Evolutionary conservation across 345 rosid species (phyloP), one percentile per base, ranked within the genome.

Genomic region (Theobroma cacao): DNA sequence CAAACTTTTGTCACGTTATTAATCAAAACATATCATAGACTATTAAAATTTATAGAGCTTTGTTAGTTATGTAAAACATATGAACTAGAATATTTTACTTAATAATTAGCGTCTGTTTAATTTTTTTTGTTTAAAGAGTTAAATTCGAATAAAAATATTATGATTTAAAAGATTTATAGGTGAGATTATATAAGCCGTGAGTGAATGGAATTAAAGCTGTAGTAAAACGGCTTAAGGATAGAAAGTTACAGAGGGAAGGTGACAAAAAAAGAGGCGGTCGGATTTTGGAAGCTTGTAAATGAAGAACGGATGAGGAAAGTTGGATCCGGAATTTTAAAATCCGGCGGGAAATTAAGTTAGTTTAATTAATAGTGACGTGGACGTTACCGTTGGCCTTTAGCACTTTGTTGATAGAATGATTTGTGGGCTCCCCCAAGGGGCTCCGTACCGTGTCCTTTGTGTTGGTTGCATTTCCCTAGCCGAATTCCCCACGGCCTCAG

Each of bases 261-360:
- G 84, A 85, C 91, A 79, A 78, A 81, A 30, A 47, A 61, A 31
- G 78, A 79, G 89, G 85, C 89, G 87, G 88, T 82, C 87, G 43
- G 72, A 18, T 30, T 78, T 87, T 86, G 91, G 69, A 86, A 26
- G 63, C 31, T 83, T 75, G 79, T 74, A 52, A 82, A 80, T 73
- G 48, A 82, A 66, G 70, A 75, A 59, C 70, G 41, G 82, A 53
- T 76, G 77, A 36, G 80, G 78, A 43, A 76, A 75, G 77, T 80
- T 58, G 81, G 48, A 36, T 65, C 48, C 14, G 30, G 38, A 76
- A 73, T 69, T 74, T 74, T 36, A 63, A 79, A 80, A 78, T 75
- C 84, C 81, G 81, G 84, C 79, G 76, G 75, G 81, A 63, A 58
- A 38, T 71, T 40, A n/a, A n/a, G n/a, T 83, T 72, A 71, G 33